These are phyloP conservation scores for Phytophthora tubulina DNA, from an alignment of 352 stramenopile species.

Conservation along the genomic window DNA sequence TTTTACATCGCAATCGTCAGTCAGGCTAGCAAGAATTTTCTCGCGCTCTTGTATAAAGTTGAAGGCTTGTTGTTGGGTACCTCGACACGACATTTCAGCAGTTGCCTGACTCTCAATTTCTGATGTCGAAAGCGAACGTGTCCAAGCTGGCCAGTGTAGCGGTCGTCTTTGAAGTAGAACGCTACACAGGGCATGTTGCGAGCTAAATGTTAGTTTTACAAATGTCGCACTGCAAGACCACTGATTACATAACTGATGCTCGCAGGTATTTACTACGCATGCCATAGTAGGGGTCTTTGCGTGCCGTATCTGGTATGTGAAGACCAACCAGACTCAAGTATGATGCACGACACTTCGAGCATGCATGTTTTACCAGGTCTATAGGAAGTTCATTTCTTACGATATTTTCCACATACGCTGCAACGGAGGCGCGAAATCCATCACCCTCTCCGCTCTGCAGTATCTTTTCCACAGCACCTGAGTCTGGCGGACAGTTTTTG, in stretches of 20 bases:
- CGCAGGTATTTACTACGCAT: not conserved
- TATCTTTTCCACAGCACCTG: no score
- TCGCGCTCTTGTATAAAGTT: not conserved
- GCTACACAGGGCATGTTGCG: not conserved
- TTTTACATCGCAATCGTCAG: not conserved
- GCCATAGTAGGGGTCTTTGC: not conserved
- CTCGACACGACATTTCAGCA: not conserved
- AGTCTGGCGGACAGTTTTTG: no score
- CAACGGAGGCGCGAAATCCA: not conserved
- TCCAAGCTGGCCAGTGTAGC: not conserved
- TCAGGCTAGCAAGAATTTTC: not conserved
- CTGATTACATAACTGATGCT: not conserved
- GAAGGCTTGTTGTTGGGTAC: not conserved
- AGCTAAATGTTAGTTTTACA: not conserved
- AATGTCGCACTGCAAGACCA: not conserved
- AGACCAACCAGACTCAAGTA: not conserved
- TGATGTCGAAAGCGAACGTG: not conserved
- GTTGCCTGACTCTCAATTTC: not conserved
- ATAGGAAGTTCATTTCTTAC: not conserved
- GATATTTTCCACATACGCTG: not conserved
- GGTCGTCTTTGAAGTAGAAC: conserved; percentile 1
- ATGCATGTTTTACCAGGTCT: not conserved
- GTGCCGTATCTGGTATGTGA: not conserved
- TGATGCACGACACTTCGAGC: not conserved
- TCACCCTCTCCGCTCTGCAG: no score